Evolutionary conservation across 305 asterid species (phyloP).

Genomic region (Rubia balearica): DNA sequence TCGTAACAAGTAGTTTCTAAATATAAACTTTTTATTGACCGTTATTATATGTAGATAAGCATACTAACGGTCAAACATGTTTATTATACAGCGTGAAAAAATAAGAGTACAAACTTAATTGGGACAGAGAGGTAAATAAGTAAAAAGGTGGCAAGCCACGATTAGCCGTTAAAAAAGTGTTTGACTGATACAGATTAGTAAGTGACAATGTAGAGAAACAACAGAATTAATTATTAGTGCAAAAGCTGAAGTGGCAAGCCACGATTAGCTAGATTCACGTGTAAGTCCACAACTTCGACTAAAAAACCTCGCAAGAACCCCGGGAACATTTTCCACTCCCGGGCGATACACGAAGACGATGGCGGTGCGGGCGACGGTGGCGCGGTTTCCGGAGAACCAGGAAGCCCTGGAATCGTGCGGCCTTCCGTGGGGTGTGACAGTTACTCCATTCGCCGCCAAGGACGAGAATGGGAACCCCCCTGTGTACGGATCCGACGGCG

Average conservation of each 20-base stretch:
- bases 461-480: constrained; percentile 88
- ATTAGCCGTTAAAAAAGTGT: no score
- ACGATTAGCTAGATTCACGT: constrained; percentile 16
- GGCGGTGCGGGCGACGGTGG: constrained; percentile 82
- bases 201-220: no score
- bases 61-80: no score
- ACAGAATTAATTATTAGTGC: background rate
- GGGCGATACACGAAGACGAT: constrained; percentile 27
- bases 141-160: no score
- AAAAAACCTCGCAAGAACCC: constrained; percentile 14
- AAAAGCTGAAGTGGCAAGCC: constrained; percentile 10
- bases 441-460: constrained; percentile 76
- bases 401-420: constrained; percentile 68
- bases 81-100: no score
- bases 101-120: no score
- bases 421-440: constrained; percentile 82
- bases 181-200: no score
- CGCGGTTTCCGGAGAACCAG: constrained; percentile 67
- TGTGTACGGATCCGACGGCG: constrained; percentile 84
- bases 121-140: no score
- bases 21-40: no score
- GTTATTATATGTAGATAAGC: no score
- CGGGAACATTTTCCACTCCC: background rate
- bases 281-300: background rate
- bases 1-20: no score